phyloP scores from a whole-genome alignment of 2,329 filamentous ascomycete species.

The Sordariomycetes sp. region DNA sequence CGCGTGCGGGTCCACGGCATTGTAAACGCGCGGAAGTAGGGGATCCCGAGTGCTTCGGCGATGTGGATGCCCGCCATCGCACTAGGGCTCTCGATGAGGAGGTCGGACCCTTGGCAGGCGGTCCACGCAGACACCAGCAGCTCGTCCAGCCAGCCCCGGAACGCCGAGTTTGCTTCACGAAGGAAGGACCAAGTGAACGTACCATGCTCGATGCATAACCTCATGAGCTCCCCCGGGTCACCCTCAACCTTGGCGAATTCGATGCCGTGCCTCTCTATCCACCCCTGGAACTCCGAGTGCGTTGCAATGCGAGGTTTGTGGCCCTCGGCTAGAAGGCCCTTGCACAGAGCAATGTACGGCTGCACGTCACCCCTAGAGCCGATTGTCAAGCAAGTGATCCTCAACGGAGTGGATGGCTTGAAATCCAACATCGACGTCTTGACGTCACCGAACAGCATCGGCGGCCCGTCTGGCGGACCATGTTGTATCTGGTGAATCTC shows the following conservation, averaged over 20 bases:
- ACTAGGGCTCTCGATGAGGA: slow-evolving; percentile 90
- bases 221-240: slow-evolving; percentile 89
- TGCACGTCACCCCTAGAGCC: slow-evolving; percentile 94
- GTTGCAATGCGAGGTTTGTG: slow-evolving; percentile 84
- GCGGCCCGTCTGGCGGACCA: slow-evolving; percentile 43
- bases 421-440: slow-evolving; percentile 83
- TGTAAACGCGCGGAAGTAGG: slow-evolving; percentile 94
- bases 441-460: slow-evolving; percentile 82
- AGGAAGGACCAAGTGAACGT: slow-evolving; percentile 94
- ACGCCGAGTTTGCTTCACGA: slow-evolving; percentile 74
- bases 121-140: slow-evolving; percentile 71
- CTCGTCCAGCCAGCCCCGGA: slow-evolving; percentile 91
- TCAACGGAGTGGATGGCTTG: slow-evolving; percentile 70
- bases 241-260: slow-evolving; percentile 83
- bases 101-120: slow-evolving; percentile 76
- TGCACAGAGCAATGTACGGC: slow-evolving; percentile 93
- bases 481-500: slow-evolving; percentile 17
- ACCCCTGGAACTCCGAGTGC: slow-evolving; percentile 78
- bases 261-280: slow-evolving; percentile 89
- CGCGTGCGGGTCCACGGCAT: slow-evolving; percentile 98
- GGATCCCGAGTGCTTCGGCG: slow-evolving; percentile 82
- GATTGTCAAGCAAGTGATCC: slow-evolving; percentile 88
- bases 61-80: slow-evolving; percentile 98
- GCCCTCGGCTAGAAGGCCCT: slow-evolving; percentile 77
- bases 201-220: slow-evolving; percentile 90